A percentile compares a stretch with the other conserved stretches of the same genome.
phyloP scores from a whole-genome alignment of 2,329 filamentous ascomycete genomes.

The Grosmannia huntii region DNA sequence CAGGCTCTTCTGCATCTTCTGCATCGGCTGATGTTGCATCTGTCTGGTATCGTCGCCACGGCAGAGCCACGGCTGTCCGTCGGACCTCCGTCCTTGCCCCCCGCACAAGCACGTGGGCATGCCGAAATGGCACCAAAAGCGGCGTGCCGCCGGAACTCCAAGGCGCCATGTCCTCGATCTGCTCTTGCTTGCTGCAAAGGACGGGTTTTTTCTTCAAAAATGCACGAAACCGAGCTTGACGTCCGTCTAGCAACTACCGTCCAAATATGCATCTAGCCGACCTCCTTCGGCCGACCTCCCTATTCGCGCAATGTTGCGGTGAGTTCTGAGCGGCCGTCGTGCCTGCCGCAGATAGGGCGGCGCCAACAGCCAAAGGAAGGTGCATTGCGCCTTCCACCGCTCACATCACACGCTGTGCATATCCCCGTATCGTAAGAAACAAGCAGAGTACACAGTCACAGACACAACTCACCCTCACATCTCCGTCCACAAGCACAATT shows the following conservation, averaged over 20 bases:
- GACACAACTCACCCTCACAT: too few relatives aligned
- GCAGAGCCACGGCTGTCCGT: neutral
- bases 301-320: neutral
- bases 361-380: neutral
- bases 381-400: neutral
- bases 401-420: too few relatives aligned
- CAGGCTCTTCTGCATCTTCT: neutral
- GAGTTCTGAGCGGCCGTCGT: neutral
- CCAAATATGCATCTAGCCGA: neutral
- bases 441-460: too few relatives aligned
- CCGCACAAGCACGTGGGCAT: conserved; percentile 36
- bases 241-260: too few relatives aligned
- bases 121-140: conserved; percentile 29
- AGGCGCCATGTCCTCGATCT: conserved; percentile 23
- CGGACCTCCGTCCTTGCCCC: neutral
- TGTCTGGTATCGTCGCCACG: neutral
- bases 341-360: neutral
- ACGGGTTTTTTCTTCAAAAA: neutral
- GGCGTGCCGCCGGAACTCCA: conserved; percentile 25
- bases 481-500: neutral
- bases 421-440: neutral
- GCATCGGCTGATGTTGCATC: neutral
- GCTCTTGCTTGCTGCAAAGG: neutral
- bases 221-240: neutral
- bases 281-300: neutral